Percentiles rank a stretch among this genome's conserved stretches.
Evolutionary conservation across 2,329 filamentous ascomycete genomes (phyloP).

Genomic region (Fusarium tricinctum): DNA sequence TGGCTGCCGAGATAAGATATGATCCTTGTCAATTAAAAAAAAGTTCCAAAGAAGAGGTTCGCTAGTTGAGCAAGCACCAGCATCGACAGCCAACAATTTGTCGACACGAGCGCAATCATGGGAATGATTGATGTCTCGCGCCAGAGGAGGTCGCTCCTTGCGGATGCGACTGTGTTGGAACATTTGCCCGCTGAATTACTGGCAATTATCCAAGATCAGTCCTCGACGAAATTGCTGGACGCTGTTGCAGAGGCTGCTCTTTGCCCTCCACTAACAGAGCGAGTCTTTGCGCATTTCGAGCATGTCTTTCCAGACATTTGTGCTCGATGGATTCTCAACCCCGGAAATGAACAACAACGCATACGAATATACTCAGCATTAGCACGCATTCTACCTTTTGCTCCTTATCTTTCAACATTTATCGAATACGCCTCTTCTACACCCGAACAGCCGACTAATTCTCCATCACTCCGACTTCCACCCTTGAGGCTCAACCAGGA

Average conservation of each 20-base stretch:
- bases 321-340: conserved; percentile 78
- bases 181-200: conserved; percentile 79
- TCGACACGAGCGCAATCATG: conserved; percentile 62
- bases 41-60: conserved; percentile 54
- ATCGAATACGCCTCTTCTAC: conserved; percentile 60
- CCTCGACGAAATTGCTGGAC: conserved; percentile 77
- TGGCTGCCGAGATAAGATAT: conserved; percentile 49
- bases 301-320: conserved; percentile 84
- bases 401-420: conserved; percentile 82
- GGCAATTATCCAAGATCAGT: conserved; percentile 73
- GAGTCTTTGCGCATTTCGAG: conserved; percentile 81
- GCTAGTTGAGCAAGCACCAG: conserved; percentile 47
- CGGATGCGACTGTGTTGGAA: conserved; percentile 66
- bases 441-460: conserved; percentile 33
- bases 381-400: conserved; percentile 84
- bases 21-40: conserved; percentile 51
- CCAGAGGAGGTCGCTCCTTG: conserved; percentile 69
- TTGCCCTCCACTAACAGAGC: conserved; percentile 76
- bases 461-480: conserved; percentile 50
- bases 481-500: conserved; percentile 51
- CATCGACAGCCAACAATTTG: conserved; percentile 47
- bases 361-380: conserved; percentile 75
- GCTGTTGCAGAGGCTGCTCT: conserved; percentile 78
- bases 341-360: conserved; percentile 57
- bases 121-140: conserved; percentile 67